Conservation (phyloP, 345 rosid genomes). For the Euphorbia tirucalli region DNA sequence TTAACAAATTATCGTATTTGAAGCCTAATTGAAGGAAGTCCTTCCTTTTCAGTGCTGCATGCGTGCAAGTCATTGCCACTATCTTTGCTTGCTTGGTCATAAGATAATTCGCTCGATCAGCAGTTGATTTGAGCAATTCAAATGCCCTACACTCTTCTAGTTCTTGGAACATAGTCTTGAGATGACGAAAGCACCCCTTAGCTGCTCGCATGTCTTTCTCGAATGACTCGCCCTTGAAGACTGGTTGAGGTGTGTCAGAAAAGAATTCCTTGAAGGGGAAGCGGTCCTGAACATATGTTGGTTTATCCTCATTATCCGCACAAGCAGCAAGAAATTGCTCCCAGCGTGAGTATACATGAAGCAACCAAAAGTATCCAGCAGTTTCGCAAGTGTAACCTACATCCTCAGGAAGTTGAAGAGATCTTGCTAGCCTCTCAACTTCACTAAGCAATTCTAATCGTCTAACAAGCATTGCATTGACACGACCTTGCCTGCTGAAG, state of each 20-base stretch:
- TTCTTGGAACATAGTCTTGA: constrained; percentile 88
- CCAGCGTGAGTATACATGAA: constrained; percentile 96
- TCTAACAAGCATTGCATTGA: constrained; percentile 96
- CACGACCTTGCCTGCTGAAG: constrained; percentile 98
- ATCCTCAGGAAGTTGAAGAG: constrained; percentile 95
- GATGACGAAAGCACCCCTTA: constrained; percentile 90
- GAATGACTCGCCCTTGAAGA: constrained; percentile 82
- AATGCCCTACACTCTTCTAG: constrained; percentile 99
- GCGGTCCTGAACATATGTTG: constrained; percentile 68
- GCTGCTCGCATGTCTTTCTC: constrained; percentile 96
- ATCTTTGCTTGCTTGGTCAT: constrained; percentile 99
- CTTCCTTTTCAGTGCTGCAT: constrained; percentile 96
- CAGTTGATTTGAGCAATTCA: constrained; percentile 98
- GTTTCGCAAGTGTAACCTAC: constrained; percentile 99
- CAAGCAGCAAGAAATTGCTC: constrained; percentile 92
- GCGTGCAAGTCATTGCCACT: constrained; percentile 99
- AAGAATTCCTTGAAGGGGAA: constrained; percentile 94
- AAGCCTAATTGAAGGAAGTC: constrained; percentile 97
- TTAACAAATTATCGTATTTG: constrained; percentile 92
- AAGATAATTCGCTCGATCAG: constrained; percentile 95
- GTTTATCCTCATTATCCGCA: constrained; percentile 72
- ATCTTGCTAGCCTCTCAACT: constrained; percentile 96
- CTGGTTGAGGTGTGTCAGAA: constrained; percentile 71
- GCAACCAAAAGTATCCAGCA: constrained; percentile 98
- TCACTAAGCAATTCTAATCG: constrained; percentile 84